Evolutionary conservation across 805 yeast species (phyloP).

Genomic region (Sungouiozyma intestinalis): DNA sequence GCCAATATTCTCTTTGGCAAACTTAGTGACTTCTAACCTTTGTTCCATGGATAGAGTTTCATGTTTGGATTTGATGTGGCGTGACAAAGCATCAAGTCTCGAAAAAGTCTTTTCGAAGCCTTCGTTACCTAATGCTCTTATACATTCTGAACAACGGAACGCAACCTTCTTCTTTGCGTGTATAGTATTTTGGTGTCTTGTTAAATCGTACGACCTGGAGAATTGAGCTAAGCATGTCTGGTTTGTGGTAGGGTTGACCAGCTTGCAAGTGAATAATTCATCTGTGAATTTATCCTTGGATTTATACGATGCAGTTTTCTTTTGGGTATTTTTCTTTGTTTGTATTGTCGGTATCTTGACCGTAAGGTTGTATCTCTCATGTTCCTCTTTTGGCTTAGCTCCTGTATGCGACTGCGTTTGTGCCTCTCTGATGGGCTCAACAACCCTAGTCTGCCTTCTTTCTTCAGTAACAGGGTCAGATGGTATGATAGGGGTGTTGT

Average conservation of each 20-base stretch:
- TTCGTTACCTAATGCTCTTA: conserved; percentile 30
- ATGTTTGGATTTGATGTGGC: conserved; percentile 90
- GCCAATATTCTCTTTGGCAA: conserved; percentile 71
- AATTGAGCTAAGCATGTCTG: conserved; percentile 38
- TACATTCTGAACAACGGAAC: conserved; percentile 81
- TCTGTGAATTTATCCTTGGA: background rate
- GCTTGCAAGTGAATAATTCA: conserved; percentile 10
- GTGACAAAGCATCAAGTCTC: conserved; percentile 85
- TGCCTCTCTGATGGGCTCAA: too few species aligned
- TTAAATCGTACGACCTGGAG: conserved; percentile 88
- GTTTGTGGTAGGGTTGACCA: conserved; percentile 19
- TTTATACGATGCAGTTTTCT: background rate
- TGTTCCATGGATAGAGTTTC: conserved; percentile 41
- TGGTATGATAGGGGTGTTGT: background rate
- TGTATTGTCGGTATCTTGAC: background rate
- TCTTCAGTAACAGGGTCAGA: background rate
- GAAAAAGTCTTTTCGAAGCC: conserved; percentile 70
- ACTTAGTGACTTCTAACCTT: conserved; percentile 60
- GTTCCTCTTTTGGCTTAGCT: too few species aligned
- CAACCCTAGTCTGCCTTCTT: too few species aligned
- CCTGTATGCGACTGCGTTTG: too few species aligned
- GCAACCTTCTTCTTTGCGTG: conserved; percentile 82
- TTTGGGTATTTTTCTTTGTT: background rate
- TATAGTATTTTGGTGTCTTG: conserved; percentile 92
- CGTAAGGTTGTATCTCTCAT: background rate